These are phyloP conservation scores for Penicillium coprophilum DNA, from an alignment of 495 filamentous ascomycete species.

Conservation along the genomic window DNA sequence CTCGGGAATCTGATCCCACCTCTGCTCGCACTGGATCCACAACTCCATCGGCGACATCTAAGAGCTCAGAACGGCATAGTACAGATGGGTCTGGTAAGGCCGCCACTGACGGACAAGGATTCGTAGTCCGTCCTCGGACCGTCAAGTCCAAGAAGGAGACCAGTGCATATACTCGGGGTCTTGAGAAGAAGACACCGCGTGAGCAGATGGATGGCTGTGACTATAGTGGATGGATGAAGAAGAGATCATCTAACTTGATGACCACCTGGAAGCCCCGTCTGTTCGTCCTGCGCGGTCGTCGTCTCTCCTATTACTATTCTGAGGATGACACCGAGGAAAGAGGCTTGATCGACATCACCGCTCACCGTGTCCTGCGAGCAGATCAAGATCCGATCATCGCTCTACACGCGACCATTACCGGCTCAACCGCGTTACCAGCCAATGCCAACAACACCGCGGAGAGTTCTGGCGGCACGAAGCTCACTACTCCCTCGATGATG, in stretches of 20 bases:
- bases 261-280: conserved; percentile 94
- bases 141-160: conserved; percentile 88
- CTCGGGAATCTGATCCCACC: conserved; percentile 68
- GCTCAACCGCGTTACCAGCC: conserved; percentile 73
- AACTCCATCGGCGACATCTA: conserved; percentile 76
- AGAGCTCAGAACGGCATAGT: conserved; percentile 74
- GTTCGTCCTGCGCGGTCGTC: conserved; percentile 86
- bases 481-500: conserved; percentile 14
- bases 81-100: conserved; percentile 62
- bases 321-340: conserved; percentile 89
- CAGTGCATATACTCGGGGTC: conserved; percentile 85
- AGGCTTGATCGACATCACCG: conserved; percentile 95
- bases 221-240: conserved; percentile 99
- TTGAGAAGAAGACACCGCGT: conserved; percentile 76
- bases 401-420: conserved; percentile 88
- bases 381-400: conserved; percentile 87
- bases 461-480: conserved; percentile 30
- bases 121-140: conserved; percentile 42
- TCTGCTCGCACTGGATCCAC: conserved; percentile 78
- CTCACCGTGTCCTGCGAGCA: conserved; percentile 92
- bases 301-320: conserved; percentile 94
- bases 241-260: conserved; percentile 92
- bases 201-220: conserved; percentile 87
- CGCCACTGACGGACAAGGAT: conserved; percentile 52
- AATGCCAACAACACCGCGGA: conserved; percentile 55